These are phyloP conservation scores for Yamadazyma friedrichii DNA, from an alignment of 1,139 yeast genomes.

Conservation along the genomic window DNA sequence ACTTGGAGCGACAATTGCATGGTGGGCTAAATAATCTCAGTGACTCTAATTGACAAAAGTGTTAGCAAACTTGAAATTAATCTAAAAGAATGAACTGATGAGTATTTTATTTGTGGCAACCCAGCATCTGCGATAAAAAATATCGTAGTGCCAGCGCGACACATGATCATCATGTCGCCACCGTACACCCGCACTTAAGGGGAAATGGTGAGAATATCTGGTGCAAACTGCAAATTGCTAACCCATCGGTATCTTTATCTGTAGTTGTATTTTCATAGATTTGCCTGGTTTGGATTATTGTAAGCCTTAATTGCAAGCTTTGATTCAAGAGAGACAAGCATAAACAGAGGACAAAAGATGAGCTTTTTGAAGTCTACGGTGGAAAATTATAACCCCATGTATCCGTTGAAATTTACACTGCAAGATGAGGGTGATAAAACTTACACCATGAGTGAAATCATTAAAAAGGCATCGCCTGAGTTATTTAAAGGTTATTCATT, in stretches of 20 bases:
- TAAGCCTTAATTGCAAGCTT: too few species aligned
- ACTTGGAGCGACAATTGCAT: conserved; percentile 15
- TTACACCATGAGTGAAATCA: conserved; percentile 24
- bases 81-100: too few species aligned
- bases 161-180: neutral
- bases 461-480: conserved; percentile 30
- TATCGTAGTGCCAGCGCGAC: neutral
- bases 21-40: neutral
- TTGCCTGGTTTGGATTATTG: too few species aligned
- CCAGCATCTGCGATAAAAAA: neutral
- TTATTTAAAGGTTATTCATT: conserved; percentile 31
- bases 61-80: neutral
- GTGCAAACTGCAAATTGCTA: neutral
- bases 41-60: neutral
- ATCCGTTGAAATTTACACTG: conserved; percentile 26
- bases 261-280: too few species aligned
- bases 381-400: conserved; percentile 24
- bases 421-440: conserved; percentile 12
- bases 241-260: too few species aligned
- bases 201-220: neutral
- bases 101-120: neutral
- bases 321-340: too few species aligned
- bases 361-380: conserved; percentile 14
- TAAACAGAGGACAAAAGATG: too few species aligned
- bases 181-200: neutral